Conservation (phyloP, 2,329 filamentous ascomycete species). For the Incumbomyces lentus region DNA sequence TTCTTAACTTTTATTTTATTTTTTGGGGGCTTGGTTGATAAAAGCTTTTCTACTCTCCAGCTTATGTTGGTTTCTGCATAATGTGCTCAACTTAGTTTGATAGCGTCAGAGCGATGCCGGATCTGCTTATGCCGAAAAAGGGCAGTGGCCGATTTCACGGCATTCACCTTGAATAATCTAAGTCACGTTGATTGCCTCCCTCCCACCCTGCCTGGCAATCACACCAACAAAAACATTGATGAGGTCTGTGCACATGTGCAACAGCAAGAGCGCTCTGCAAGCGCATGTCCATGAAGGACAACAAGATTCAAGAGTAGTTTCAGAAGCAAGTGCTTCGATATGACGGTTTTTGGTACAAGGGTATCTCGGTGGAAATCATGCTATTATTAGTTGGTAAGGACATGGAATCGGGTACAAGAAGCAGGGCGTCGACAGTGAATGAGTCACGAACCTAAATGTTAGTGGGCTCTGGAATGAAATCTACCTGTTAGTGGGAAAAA, state of each 20-base stretch:
- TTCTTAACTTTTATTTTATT: too few relatives aligned
- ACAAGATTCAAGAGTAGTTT: background rate
- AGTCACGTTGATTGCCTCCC: conserved; percentile 2
- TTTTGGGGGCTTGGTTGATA: too few relatives aligned
- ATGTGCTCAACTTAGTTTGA: too few relatives aligned
- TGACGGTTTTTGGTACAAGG: conserved; percentile 1
- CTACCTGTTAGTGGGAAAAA: conserved; percentile 3
- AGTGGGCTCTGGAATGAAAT: background rate
- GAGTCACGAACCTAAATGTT: background rate
- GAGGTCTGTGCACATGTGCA: background rate
- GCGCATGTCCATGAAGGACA: background rate
- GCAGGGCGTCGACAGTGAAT: background rate
- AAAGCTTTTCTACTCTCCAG: too few relatives aligned
- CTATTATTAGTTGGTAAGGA: background rate
- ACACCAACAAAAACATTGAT: background rate
- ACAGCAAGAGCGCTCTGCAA: background rate
- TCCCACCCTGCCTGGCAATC: conserved; percentile 7
- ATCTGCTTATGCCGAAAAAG: too few relatives aligned
- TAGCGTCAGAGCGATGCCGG: too few relatives aligned
- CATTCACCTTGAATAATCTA: too few relatives aligned
- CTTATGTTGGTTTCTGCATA: too few relatives aligned
- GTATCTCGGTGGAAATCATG: conserved; percentile 1
- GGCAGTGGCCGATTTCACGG: too few relatives aligned
- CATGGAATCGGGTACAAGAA: background rate
- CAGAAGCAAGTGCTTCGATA: too few relatives aligned